Conservation (phyloP, 495 filamentous ascomycete species). For the Penicillium crystallinum region DNA sequence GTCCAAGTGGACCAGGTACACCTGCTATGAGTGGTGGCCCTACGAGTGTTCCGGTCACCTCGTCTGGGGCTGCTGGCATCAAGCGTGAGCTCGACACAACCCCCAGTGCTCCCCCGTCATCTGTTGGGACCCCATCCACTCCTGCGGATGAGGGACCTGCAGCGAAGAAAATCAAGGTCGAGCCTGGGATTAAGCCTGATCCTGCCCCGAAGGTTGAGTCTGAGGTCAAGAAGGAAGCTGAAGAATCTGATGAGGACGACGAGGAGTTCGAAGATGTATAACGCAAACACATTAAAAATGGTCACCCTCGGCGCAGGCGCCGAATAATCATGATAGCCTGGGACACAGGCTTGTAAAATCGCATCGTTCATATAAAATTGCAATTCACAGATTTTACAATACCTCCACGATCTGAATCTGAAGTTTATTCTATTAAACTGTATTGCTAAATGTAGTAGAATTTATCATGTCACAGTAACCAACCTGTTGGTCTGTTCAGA, state of each 20-base stretch:
- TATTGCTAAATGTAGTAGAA: too few relatives aligned
- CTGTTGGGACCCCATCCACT: constrained; percentile 39
- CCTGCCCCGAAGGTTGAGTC: constrained; percentile 17
- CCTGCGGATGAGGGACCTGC: constrained; percentile 37
- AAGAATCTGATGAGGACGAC: constrained; percentile 49
- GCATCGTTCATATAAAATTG: not conserved
- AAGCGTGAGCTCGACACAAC: constrained; percentile 40
- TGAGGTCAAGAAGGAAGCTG: constrained; percentile 32
- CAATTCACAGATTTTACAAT: not conserved
- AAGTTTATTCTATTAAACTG: too few relatives aligned
- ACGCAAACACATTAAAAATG: not conserved
- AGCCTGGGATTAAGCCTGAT: constrained; percentile 30
- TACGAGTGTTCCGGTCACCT: constrained; percentile 26
- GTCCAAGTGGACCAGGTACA: constrained; percentile 33
- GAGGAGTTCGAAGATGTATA: constrained; percentile 51
- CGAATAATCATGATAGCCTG: not conserved
- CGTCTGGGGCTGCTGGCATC: constrained; percentile 21
- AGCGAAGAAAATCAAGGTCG: constrained; percentile 40
- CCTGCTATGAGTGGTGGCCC: constrained; percentile 28
- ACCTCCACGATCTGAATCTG: too few relatives aligned
- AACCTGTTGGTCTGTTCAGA: too few relatives aligned
- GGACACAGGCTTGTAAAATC: not conserved
- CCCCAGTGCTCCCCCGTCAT: constrained; percentile 39
- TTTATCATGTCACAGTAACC: too few relatives aligned
- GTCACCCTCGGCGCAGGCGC: constrained; percentile 15